Conservation (phyloP, 495 filamentous ascomycete genomes). For the Platismatia glauca region DNA sequence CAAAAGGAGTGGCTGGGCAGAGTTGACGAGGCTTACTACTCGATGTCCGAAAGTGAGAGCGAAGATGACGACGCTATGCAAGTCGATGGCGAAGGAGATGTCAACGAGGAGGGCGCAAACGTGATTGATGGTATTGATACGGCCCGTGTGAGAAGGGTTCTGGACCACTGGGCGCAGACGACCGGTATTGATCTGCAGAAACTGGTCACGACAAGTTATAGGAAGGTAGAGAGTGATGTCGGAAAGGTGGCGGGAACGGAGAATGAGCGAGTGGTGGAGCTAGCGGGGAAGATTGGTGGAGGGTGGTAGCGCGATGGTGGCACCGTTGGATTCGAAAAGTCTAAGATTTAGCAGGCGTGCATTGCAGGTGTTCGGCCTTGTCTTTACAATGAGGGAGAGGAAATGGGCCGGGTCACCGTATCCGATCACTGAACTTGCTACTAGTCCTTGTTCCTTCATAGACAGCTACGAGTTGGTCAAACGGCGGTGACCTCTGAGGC, state of each 20-base stretch:
- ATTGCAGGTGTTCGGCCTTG: neutral
- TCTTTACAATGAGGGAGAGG: neutral
- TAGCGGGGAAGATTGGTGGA: slow-evolving; percentile 92
- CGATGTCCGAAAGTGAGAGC: slow-evolving; percentile 42
- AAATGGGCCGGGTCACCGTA: neutral
- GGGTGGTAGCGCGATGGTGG: slow-evolving; percentile 44
- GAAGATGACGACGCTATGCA: slow-evolving; percentile 19
- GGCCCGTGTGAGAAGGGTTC: slow-evolving; percentile 34
- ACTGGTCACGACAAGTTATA: slow-evolving; percentile 75
- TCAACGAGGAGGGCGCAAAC: slow-evolving; percentile 26
- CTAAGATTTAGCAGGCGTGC: slow-evolving; percentile 3
- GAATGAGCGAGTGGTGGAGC: slow-evolving; percentile 74
- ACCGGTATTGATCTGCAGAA: slow-evolving; percentile 63
- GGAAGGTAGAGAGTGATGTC: slow-evolving; percentile 89
- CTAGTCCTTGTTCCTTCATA: neutral
- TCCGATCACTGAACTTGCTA: neutral
- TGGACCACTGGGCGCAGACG: slow-evolving; percentile 63
- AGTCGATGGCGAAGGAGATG: slow-evolving; percentile 9
- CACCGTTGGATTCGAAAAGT: neutral
- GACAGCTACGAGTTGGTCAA: neutral
- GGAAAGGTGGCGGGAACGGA: slow-evolving; percentile 61
- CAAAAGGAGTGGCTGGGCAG: slow-evolving; percentile 61
- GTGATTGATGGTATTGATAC: slow-evolving; percentile 50
- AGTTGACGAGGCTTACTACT: slow-evolving; percentile 94
- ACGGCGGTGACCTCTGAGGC: neutral